phyloP scores from a whole-genome alignment of 352 stramenopile genomes.

The Peronosclerospora sorghi region DNA sequence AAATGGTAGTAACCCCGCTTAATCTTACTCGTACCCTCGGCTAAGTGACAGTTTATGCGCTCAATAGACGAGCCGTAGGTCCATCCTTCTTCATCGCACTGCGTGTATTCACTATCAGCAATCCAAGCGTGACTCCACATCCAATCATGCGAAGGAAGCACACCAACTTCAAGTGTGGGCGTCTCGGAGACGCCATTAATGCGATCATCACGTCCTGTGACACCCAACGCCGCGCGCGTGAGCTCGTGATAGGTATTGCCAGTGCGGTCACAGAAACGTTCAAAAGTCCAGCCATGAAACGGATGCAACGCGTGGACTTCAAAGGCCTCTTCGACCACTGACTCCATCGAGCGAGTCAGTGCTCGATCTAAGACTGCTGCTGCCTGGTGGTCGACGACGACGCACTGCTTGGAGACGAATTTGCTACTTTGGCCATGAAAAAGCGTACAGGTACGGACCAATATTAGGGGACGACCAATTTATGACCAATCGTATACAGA shows the following conservation, averaged over 20 bases:
- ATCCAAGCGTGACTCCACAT: constrained; percentile 79
- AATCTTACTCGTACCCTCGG: constrained; percentile 58
- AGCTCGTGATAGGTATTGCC: constrained; percentile 56
- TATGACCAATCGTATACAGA: constrained; percentile 1
- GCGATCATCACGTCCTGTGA: constrained; percentile 34
- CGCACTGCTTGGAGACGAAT: constrained; percentile 4
- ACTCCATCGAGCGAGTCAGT: constrained; percentile 31
- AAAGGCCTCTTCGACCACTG: constrained; percentile 72
- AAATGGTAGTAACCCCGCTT: constrained; percentile 79
- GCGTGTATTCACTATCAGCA: constrained; percentile 60
- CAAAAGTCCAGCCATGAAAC: constrained; percentile 69
- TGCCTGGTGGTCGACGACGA: background rate
- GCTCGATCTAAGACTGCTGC: background rate
- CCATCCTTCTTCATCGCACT: constrained; percentile 80
- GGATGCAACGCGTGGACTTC: constrained; percentile 78
- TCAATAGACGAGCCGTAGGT: constrained; percentile 76
- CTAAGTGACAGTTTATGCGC: constrained; percentile 71
- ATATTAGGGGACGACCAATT: background rate
- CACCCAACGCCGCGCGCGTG: constrained; percentile 32
- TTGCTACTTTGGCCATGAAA: constrained; percentile 11
- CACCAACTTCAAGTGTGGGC: constrained; percentile 43
- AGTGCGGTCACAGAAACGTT: constrained; percentile 72
- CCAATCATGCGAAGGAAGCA: constrained; percentile 52
- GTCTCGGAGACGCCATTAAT: constrained; percentile 34
- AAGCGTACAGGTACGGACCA: constrained; percentile 1